Conservation (phyloP, 2,329 filamentous ascomycete species). For the Didymella exigua region DNA sequence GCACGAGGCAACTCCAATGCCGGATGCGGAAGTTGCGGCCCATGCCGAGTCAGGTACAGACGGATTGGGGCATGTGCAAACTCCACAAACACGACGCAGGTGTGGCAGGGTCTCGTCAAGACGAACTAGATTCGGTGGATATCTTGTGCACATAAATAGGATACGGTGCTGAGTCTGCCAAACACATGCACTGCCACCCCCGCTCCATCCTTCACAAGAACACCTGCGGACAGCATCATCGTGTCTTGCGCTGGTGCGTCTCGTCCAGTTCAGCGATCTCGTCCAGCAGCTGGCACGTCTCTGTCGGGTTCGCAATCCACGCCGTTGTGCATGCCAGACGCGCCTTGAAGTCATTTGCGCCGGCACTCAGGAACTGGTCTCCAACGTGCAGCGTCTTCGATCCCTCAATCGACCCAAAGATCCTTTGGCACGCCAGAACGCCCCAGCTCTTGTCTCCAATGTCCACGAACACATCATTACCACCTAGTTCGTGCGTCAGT, state of each 20-base stretch:
- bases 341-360: conserved; percentile 95
- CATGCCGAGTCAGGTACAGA: conserved; percentile 21
- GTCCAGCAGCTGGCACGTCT: conserved; percentile 88
- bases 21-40: conserved; percentile 22
- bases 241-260: conserved; percentile 47
- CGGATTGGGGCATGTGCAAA: conserved; percentile 10
- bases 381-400: conserved; percentile 90
- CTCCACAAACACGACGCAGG: conserved; percentile 12
- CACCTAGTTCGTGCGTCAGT: conserved; percentile 58
- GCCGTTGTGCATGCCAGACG: conserved; percentile 90
- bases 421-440: conserved; percentile 87
- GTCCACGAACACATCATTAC: conserved; percentile 96
- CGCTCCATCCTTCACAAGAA: neutral
- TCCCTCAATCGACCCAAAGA: conserved; percentile 77
- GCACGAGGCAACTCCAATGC: conserved; percentile 8
- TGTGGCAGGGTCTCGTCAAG: conserved; percentile 11
- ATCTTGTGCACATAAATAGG: conserved; percentile 11
- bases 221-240: conserved; percentile 16
- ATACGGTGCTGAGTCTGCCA: conserved; percentile 12
- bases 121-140: conserved; percentile 8
- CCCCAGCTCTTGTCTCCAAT: conserved; percentile 98
- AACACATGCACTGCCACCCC: conserved; percentile 3
- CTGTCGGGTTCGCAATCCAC: conserved; percentile 91
- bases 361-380: conserved; percentile 89
- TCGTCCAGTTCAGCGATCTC: conserved; percentile 65